Base-by-base conservation (phyloP, 2,329 filamentous ascomycete species). In the Fusarium praegraminearum region DNA sequence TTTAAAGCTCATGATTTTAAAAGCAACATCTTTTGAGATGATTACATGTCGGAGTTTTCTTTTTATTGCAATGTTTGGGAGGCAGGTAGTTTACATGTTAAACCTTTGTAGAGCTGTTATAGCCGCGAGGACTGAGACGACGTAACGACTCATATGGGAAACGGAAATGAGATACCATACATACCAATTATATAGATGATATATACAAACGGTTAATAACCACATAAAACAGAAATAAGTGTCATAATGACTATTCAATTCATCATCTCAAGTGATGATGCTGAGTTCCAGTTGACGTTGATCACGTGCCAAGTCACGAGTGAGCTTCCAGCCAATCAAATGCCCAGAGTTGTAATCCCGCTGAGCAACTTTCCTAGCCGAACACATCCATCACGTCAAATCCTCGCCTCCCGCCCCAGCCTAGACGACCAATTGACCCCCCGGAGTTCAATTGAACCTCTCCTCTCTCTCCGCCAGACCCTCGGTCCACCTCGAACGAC, bases 331-430 rank as follows among this genome's bases (percentile, higher is more conserved):
- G 51, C 79, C 79, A 82, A 82, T 82, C 78, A 81, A 45, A 50
- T 54, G 65, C 68, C 75, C 26, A 75, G 72, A 73, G 78, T 77
- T 82, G 80, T 82, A 81, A 82, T 82, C 80, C 75, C 74, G 77
- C 76, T 75, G 73, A 73, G 73, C 73, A 75, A 75, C 72, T 75
- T 75, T 75, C 73, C 55, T 58, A 72, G 73, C 70, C 73, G 72
- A 73, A 67, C 73, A 75, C 73, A 64, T 70, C 58, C 70, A 75
- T 72, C 70, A 71, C 71, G 67, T 71, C 74, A 75, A 74, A 71
- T 69, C 71, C 70, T 73, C 72, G 74, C 71, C 69, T 73, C 68
- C 68, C 67, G 72, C 68, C 65, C 67, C 53, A 65, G 65, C 67
- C 60, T 46, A 49, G 64, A 36, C 66, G 57, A 66, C 69, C 69